Evolutionary conservation across 2,329 filamentous ascomycete species (phyloP).

Genomic region (Alternaria triticimaculans): DNA sequence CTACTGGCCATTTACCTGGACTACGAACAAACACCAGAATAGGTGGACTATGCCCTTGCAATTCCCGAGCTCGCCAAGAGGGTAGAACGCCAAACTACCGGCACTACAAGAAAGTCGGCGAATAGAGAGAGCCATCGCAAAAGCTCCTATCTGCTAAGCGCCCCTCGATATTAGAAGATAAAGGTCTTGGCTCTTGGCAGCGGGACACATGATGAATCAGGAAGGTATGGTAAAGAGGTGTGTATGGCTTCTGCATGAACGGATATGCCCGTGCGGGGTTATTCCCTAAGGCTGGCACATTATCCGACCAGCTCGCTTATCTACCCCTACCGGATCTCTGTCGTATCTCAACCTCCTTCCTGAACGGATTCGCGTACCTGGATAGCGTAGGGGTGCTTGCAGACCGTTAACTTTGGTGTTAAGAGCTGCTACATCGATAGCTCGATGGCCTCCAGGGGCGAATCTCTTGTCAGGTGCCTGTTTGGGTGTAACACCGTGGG

Average conservation of each 20-base stretch:
- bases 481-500: conserved; percentile 15
- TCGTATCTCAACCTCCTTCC: conserved; percentile 30
- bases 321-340: conserved; percentile 8
- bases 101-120: not conserved
- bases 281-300: conserved; percentile 12
- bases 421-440: conserved; percentile 17
- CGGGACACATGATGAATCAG: conserved; percentile 20
- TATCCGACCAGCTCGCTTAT: conserved; percentile 6
- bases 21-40: not conserved
- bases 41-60: not conserved
- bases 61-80: not conserved
- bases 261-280: conserved; percentile 17
- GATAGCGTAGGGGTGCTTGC: conserved; percentile 15
- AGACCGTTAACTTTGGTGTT: conserved; percentile 9
- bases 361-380: not conserved
- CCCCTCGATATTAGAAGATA: conserved; percentile 14
- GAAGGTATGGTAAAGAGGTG: conserved; percentile 28
- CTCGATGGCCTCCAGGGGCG: conserved; percentile 2
- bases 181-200: conserved; percentile 16
- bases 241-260: conserved; percentile 20
- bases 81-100: not conserved
- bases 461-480: conserved; percentile 23
- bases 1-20: not conserved
- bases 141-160: conserved; percentile 14
- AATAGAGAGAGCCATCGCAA: conserved; percentile 5